Percentiles rank a stretch among this genome's conserved stretches.
Conservation (phyloP, 208 protist genomes). For the Strigomonas culicis region DNA sequence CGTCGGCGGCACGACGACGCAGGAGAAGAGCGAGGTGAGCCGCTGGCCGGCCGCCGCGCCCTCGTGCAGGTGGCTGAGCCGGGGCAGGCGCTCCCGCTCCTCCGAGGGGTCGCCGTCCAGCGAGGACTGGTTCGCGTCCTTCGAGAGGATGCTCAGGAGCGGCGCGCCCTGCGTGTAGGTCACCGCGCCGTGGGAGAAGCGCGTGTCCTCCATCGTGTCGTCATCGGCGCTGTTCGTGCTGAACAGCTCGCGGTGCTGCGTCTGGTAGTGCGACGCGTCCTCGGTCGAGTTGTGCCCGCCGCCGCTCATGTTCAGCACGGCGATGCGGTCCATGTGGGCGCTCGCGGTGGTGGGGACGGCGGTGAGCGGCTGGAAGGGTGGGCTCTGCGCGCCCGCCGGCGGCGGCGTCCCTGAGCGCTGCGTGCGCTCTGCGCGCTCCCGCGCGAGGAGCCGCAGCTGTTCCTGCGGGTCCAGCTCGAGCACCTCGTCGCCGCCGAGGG, state of each 20-base stretch:
- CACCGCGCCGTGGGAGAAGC: conserved; percentile 2
- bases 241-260: not conserved
- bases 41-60: not conserved
- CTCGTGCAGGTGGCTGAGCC: not conserved
- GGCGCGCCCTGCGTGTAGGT: conserved; percentile 1
- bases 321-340: conserved; percentile 12
- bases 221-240: not conserved
- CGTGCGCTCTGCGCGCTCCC: not conserved
- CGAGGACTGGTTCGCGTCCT: too few relatives aligned
- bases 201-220: not conserved
- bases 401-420: not conserved
- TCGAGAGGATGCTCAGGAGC: too few relatives aligned
- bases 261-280: too few relatives aligned
- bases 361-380: conserved; percentile 4
- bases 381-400: not conserved
- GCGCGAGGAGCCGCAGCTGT: conserved; percentile 14
- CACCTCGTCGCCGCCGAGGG: conserved; percentile 11
- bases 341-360: not conserved
- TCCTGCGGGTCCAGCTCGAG: conserved; percentile 18
- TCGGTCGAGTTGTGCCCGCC: too few relatives aligned
- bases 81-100: not conserved
- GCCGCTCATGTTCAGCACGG: conserved; percentile 4
- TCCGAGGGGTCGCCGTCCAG: not conserved
- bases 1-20: conserved; percentile 14
- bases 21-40: conserved; percentile 11